Evolutionary conservation across 106 monocot species (phyloP).

Genomic region (Iris macrosiphon): DNA sequence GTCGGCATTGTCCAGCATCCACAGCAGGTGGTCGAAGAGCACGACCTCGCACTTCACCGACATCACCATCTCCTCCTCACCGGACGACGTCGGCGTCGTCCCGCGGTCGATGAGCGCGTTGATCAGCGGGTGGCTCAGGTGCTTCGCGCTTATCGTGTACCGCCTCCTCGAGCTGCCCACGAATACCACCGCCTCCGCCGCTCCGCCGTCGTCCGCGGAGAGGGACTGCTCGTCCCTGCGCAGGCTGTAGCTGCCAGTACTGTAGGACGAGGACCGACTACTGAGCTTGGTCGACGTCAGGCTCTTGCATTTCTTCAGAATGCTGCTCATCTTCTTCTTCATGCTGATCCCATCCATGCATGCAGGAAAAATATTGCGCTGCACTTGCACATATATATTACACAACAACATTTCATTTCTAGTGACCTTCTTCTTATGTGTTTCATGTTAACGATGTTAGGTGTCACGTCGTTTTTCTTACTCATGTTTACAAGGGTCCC

Average conservation of each 20-base stretch:
- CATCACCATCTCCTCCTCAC: constrained; percentile 3
- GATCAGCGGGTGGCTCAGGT: constrained; percentile 64
- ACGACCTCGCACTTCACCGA: constrained; percentile 81
- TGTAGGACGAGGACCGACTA: constrained; percentile 44
- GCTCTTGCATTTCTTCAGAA: constrained; percentile 88
- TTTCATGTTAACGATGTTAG: no score
- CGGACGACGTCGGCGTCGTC: constrained; percentile 1
- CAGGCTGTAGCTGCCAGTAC: constrained; percentile 40
- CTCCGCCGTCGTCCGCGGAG: neutral
- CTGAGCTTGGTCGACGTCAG: constrained; percentile 37
- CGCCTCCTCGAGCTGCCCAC: constrained; percentile 74
- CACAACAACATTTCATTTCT: no score
- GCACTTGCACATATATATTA: no score
- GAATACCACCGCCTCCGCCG: constrained; percentile 39
- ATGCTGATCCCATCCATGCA: no score
- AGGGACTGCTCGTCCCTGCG: constrained; percentile 5
- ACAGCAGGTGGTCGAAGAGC: constrained; percentile 83
- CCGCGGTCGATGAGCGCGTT: constrained; percentile 51
- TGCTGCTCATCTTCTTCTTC: constrained; percentile 57
- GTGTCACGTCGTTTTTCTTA: no score
- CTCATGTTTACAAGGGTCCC: no score
- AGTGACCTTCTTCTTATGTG: no score
- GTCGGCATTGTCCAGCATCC: constrained; percentile 80
- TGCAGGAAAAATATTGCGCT: no score
- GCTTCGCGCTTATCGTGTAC: constrained; percentile 53